These are phyloP conservation scores for Tulasnella sp. DNA, from an alignment of 768 basidiomycete species.

Conservation along the genomic window DNA sequence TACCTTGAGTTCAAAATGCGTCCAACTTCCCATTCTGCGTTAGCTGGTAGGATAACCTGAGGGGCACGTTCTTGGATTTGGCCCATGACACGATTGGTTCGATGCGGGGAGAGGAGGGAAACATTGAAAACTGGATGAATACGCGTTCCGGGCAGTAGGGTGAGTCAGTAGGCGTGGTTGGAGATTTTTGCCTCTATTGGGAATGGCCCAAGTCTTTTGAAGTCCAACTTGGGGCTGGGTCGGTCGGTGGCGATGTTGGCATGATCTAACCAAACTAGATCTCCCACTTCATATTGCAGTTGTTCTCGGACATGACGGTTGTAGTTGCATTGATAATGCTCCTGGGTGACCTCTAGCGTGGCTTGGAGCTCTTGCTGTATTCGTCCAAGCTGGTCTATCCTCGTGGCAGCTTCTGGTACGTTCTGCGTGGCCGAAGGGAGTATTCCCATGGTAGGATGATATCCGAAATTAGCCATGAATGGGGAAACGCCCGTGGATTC, in stretches of 20 bases:
- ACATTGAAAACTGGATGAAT: slow-evolving; percentile 3
- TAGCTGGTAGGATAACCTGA: too few species aligned
- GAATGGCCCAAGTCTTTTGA: too few species aligned
- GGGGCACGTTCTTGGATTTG: not conserved
- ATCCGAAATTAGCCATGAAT: slow-evolving; percentile 22
- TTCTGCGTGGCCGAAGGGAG: too few species aligned
- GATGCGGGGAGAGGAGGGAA: not conserved
- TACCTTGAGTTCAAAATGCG: too few species aligned
- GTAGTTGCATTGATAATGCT: not conserved
- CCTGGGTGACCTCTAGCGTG: too few species aligned
- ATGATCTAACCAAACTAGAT: not conserved
- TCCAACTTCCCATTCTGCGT: not conserved
- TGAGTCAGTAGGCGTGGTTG: not conserved
- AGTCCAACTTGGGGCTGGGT: not conserved
- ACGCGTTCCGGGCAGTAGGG: not conserved
- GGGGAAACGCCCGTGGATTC: slow-evolving; percentile 19
- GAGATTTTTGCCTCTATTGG: too few species aligned
- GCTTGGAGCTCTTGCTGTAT: too few species aligned
- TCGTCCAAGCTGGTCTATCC: not conserved
- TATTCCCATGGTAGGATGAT: not conserved
- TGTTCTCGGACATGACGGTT: not conserved
- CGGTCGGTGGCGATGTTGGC: not conserved
- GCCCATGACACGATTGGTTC: not conserved
- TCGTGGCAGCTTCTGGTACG: too few species aligned
- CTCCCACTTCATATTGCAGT: not conserved